Base-by-base conservation (phyloP, 257 asterid genomes). In the Capsicum baccatum region DNA sequence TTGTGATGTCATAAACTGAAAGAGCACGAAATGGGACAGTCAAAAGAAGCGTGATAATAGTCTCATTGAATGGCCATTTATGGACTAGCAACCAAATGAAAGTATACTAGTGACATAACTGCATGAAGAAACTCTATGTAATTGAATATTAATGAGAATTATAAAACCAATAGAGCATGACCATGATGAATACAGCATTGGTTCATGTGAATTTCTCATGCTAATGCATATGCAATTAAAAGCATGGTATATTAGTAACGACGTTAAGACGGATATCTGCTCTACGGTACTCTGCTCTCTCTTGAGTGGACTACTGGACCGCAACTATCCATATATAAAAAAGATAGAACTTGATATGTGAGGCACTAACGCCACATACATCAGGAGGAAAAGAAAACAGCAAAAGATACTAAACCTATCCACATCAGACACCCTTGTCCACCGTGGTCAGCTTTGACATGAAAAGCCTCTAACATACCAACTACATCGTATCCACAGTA, bases 1-100 rank as follows among this genome's bases (percentile, higher is more conserved):
- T 95, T 63, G 99, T 93, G 68, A 95, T 88, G 89, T 95, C 99
- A 81, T 94, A 95, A 85, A 95, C 99, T 94, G 97, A 56, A 64
- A 47, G 37, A 79, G 62, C 21, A 68, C 68, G 60, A 58, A 54
- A 87, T 17, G 35, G 79, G 33, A 57, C 44, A 70, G 78, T 59
- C 55, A 70, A 35, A 67, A 47, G 58, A 83, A 68, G 79, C 11
- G 2, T 17, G 33, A 67, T 66, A 80, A 62, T 76, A 12, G n/a
- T 14, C 60, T 50, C 63, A 76, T 76, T 10, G 35, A 44, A 17
- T 42, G 35, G 54, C 26, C 79, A 44, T 70, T 44, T 26, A 76
- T 21, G 48, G 63, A 6, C 26, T 76, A 76, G 63, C 81, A 76
- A 76, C 48, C 48, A 76, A 52, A 26, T 54, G 63, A 52, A 21